Percentiles rank a stretch among this genome's conserved stretches.
Conservation (phyloP, 495 filamentous ascomycete species). For the Terfezia boudieri region DNA sequence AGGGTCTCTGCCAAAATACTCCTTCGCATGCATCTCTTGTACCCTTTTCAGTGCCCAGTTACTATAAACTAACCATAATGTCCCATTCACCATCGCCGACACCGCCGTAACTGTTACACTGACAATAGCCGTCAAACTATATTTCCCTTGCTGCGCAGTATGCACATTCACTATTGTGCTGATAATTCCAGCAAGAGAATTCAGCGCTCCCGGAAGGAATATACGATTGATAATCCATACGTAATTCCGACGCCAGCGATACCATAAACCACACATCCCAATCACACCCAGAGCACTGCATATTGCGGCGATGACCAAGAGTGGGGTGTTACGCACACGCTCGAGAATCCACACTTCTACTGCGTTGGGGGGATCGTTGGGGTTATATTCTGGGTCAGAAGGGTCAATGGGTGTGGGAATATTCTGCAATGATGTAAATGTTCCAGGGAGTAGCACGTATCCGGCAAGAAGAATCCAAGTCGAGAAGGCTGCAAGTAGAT, state of each 20-base stretch:
- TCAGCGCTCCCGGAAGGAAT: constrained; percentile 2
- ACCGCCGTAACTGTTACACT: neutral
- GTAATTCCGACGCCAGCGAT: neutral
- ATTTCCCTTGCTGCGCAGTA: neutral
- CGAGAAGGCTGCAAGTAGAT: constrained; percentile 17
- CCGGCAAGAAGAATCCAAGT: constrained; percentile 22
- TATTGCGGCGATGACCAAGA: constrained; percentile 11
- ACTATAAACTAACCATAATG: neutral
- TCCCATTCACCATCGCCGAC: neutral
- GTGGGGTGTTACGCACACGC: constrained; percentile 13
- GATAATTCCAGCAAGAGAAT: neutral
- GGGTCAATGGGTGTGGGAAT: neutral
- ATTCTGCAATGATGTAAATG: constrained; percentile 20
- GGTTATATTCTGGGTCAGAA: constrained; percentile 4
- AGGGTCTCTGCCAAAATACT: neutral
- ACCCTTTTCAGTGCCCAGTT: neutral
- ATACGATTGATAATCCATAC: neutral
- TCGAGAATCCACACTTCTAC: constrained; percentile 5
- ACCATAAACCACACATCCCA: neutral
- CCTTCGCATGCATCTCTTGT: neutral
- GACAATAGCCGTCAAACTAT: neutral
- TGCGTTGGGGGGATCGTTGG: constrained; percentile 1
- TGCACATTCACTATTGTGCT: neutral
- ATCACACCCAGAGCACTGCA: neutral
- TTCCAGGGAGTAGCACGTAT: constrained; percentile 22